A percentile compares a stretch with the other conserved stretches of the same genome.
Conservation (phyloP, 1,284 basidiomycete genomes). For the Microbotryomycetes sp. region DNA sequence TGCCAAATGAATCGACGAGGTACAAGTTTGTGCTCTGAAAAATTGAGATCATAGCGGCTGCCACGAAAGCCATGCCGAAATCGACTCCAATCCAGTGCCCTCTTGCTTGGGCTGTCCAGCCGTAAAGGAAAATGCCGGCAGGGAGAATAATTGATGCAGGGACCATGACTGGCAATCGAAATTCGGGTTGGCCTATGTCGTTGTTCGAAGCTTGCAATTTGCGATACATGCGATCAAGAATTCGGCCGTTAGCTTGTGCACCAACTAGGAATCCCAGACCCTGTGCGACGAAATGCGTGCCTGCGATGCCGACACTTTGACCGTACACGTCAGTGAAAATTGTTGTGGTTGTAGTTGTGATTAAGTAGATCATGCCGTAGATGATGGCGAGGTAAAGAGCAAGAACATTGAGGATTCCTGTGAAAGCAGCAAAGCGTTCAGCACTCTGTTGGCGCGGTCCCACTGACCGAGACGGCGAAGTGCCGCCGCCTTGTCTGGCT, state of each 20-base stretch:
- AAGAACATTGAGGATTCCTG: conserved; percentile 38
- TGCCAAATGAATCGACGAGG: conserved; percentile 33
- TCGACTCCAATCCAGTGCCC: conserved; percentile 56
- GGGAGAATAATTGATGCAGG: conserved; percentile 52
- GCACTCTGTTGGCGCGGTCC: too few species aligned
- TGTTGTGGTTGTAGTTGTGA: conserved; percentile 58
- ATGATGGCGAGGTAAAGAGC: conserved; percentile 52
- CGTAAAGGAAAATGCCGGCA: conserved; percentile 57
- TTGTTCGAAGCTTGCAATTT: conserved; percentile 51
- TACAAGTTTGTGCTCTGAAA: conserved; percentile 24
- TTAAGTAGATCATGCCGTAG: conserved; percentile 52
- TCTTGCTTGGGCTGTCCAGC: conserved; percentile 56
- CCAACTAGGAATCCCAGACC: conserved; percentile 41
- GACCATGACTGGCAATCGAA: conserved; percentile 52
- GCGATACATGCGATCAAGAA: conserved; percentile 52
- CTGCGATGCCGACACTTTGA: conserved; percentile 50
- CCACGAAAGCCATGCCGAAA: conserved; percentile 27
- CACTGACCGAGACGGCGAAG: too few species aligned
- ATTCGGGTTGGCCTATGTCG: conserved; percentile 56
- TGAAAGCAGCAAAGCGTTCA: too few species aligned
- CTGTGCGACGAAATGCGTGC: conserved; percentile 58
- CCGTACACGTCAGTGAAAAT: conserved; percentile 53
- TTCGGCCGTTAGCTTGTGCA: conserved; percentile 55
- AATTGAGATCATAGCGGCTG: conserved; percentile 15
- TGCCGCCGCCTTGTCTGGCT: too few species aligned